phyloP scores from a whole-genome alignment of 805 yeast species.

The Suhomyces vadensis region DNA sequence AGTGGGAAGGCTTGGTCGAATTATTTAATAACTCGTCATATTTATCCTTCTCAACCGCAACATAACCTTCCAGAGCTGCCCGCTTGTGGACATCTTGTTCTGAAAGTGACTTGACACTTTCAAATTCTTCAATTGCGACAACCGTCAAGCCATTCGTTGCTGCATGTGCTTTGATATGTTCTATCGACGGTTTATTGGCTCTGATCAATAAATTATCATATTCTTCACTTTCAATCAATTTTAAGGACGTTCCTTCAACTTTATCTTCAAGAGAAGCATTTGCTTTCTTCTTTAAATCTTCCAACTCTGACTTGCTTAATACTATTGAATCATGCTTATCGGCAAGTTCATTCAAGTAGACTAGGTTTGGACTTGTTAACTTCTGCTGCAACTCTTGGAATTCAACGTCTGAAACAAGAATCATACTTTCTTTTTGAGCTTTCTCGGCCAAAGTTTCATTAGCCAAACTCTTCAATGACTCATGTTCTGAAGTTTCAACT shows the following conservation, averaged over 20 bases:
- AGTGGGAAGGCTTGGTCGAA: conserved; percentile 15
- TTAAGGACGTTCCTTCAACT: conserved; percentile 18
- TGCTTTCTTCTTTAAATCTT: conserved; percentile 11
- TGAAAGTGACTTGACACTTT: background rate
- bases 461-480: conserved; percentile 11
- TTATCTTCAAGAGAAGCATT: conserved; percentile 17
- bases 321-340: conserved; percentile 4
- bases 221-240: conserved; percentile 24
- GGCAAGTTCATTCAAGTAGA: conserved; percentile 8
- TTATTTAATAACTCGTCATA: conserved; percentile 7
- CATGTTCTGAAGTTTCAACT: conserved; percentile 7
- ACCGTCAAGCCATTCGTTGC: conserved; percentile 28
- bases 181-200: conserved; percentile 20
- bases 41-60: conserved; percentile 3
- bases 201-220: conserved; percentile 18
- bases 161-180: conserved; percentile 26
- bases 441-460: conserved; percentile 17
- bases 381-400: conserved; percentile 7
- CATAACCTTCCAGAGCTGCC: conserved; percentile 8
- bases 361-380: conserved; percentile 5
- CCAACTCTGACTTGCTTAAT: conserved; percentile 8
- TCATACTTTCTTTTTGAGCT: conserved; percentile 17
- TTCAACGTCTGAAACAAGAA: conserved; percentile 13
- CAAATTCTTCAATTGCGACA: conserved; percentile 24
- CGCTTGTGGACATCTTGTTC: background rate